phyloP scores from a whole-genome alignment of 2,329 filamentous ascomycete species.

The Alternaria brassicae region DNA sequence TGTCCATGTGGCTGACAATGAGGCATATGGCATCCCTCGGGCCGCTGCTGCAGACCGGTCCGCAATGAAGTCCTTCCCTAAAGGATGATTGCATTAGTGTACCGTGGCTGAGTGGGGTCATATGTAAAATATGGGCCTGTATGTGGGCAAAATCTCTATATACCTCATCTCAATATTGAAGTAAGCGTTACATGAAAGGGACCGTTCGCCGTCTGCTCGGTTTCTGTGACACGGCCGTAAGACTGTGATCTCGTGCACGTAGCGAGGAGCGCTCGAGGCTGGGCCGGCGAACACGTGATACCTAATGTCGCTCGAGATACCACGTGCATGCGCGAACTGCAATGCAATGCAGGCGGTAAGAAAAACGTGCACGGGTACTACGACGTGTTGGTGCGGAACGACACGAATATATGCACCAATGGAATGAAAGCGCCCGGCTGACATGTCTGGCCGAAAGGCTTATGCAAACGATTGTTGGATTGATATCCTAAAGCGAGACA shows the following conservation, averaged over 20 bases:
- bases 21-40: neutral
- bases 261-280: neutral
- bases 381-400: neutral
- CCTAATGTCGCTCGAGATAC: neutral
- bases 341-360: constrained; percentile 6
- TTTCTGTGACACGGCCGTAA: neutral
- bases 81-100: neutral
- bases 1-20: neutral
- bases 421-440: constrained; percentile 8
- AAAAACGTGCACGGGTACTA: neutral
- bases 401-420: constrained; percentile 7
- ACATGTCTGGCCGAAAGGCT: constrained; percentile 7
- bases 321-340: neutral
- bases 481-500: constrained; percentile 9
- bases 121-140: neutral
- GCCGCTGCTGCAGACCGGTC: constrained; percentile 1
- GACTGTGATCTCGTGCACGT: neutral
- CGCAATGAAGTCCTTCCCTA: neutral
- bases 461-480: constrained; percentile 13
- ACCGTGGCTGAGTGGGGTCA: constrained; percentile 4
- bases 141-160: neutral
- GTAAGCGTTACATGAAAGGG: neutral
- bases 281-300: neutral
- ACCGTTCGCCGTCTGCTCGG: neutral
- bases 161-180: neutral